phyloP scores from a whole-genome alignment of 352 stramenopile species.

The Elongisporangium prolatum region DNA sequence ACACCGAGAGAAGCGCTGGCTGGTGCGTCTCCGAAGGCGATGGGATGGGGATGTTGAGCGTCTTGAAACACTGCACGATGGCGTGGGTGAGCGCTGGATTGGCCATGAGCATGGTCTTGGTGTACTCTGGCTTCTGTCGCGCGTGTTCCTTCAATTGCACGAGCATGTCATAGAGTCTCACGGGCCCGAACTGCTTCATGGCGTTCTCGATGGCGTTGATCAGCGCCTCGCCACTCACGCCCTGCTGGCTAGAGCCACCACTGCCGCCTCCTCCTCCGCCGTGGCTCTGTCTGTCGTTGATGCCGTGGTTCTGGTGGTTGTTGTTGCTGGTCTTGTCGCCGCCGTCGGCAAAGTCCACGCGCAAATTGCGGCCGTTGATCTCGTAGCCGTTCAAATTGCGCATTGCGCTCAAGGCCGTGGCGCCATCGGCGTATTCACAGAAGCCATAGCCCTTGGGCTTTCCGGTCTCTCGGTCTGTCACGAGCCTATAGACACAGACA shows the following conservation, averaged over 20 bases:
- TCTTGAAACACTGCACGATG: constrained; percentile 84
- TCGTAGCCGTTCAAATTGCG: constrained; percentile 84
- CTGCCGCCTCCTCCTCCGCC: constrained; percentile 9
- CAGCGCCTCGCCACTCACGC: constrained; percentile 68
- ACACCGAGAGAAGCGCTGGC: constrained; percentile 40
- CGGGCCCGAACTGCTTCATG: constrained; percentile 54
- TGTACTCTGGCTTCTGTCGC: constrained; percentile 67
- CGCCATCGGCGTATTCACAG: constrained; percentile 81
- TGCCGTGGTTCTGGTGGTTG: constrained; percentile 22
- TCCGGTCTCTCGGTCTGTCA: constrained; percentile 78
- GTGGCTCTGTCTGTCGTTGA: constrained; percentile 14
- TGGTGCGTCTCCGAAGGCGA: constrained; percentile 39
- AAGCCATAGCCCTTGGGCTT: constrained; percentile 87
- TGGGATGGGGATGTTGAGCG: constrained; percentile 76
- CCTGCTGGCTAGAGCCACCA: constrained; percentile 20
- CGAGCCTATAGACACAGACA: constrained; percentile 32
- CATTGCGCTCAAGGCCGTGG: constrained; percentile 81
- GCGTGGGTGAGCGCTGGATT: constrained; percentile 81
- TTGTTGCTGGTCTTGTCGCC: constrained; percentile 45
- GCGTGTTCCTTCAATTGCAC: constrained; percentile 75
- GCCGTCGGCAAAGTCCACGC: constrained; percentile 80
- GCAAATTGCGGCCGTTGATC: constrained; percentile 78
- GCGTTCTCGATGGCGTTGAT: constrained; percentile 78
- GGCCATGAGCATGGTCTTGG: constrained; percentile 66
- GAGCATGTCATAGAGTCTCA: constrained; percentile 86